These are phyloP conservation scores for Mercurialis annua DNA, from an alignment of 345 rosid species.

Conservation along the genomic window DNA sequence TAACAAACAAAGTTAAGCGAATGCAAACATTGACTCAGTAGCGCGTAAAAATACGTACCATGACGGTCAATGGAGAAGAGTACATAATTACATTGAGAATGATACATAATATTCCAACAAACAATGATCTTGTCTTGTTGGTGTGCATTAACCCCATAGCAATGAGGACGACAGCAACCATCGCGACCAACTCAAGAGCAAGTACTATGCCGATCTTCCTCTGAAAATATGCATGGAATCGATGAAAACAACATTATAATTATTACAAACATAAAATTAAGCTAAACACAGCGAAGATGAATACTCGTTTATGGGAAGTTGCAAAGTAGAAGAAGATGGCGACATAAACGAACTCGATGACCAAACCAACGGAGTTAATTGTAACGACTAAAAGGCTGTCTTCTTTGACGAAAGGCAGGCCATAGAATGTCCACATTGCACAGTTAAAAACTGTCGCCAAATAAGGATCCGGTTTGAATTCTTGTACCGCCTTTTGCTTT, in stretches of 20 bases:
- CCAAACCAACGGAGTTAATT: constrained; percentile 57
- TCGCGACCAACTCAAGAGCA: constrained; percentile 41
- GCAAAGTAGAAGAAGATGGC: constrained; percentile 50
- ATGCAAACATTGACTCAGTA: too few species aligned
- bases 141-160: neutral
- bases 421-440: constrained; percentile 66
- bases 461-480: constrained; percentile 76
- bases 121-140: constrained; percentile 3
- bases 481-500: constrained; percentile 46
- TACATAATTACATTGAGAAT: constrained; percentile 19
- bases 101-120: constrained; percentile 18
- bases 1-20: too few species aligned
- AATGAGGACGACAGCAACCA: constrained; percentile 17
- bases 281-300: too few species aligned
- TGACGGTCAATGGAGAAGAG: constrained; percentile 21
- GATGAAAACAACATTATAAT: neutral
- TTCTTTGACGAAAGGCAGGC: constrained; percentile 59
- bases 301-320: constrained; percentile 34
- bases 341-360: constrained; percentile 48
- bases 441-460: constrained; percentile 67
- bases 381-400: constrained; percentile 58
- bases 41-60: too few species aligned
- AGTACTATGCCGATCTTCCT: constrained; percentile 25
- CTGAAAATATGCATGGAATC: constrained; percentile 21
- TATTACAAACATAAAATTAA: neutral